Evolutionary conservation across 2,329 filamentous ascomycete species (phyloP), one percentile per base, ranked within the genome.

Genomic region (Pseudogymnoascus sp.): DNA sequence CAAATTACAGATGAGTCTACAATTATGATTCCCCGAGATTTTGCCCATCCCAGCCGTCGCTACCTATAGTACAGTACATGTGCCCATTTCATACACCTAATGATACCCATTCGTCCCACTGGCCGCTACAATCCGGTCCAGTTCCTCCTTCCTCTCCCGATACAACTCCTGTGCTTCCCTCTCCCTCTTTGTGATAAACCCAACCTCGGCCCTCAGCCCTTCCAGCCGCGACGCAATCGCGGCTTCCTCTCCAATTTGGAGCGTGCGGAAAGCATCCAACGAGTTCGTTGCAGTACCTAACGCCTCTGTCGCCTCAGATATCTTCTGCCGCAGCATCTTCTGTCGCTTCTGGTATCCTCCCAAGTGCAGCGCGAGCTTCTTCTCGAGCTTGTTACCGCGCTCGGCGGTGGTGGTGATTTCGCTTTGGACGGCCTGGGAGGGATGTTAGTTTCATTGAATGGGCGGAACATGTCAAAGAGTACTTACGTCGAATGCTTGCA

Each of bases 141-240:
- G 75, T 79, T 98, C 95, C 56, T 92, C 90, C 76, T 84, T 91
- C 64, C 86, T 84, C 67, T 78, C 79, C 69, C 90, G 84, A 73
- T 95, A 99, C 70, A 89, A 74, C 67, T 97, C 92, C 77, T 99
- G 95, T 6, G 91, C 92, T 77, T 97, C 91, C 64, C 93, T 82
- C 78, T 98, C 93, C 66, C 93, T 82, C 69, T 85, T 85, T 68
- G 86, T 90, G 8, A 98, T 84, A 69, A 90, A 90, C 6, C 81
- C 83, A 22, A 96, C 92, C 74, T 97, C 92, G n/a, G 90, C 88
- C 60, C 92, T 84, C 63, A 97, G 77, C 10, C 82, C 81, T 68
- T 89, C 89, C 61, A 98, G 78, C 31, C 95, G 82, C 62, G 86
- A 82, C 53, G 81, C 79, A 64, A 97, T 82, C 0, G 89, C 90